Evolutionary conservation across 2,329 filamentous ascomycete genomes (phyloP).

Genomic region (Ceratocystis colombiana): DNA sequence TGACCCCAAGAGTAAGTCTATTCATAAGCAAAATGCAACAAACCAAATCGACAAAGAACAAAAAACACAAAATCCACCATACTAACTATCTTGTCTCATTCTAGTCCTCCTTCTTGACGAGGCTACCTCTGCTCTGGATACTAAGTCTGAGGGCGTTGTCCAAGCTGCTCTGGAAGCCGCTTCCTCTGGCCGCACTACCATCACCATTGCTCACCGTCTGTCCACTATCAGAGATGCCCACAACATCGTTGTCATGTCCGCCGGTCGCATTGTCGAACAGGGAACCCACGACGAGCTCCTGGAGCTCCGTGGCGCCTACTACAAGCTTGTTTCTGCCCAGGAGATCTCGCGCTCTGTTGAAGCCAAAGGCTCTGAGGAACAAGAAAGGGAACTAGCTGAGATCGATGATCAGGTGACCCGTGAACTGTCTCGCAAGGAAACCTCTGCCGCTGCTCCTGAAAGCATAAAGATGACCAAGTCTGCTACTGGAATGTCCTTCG

Average conservation of each 20-base stretch:
- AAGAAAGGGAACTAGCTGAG: constrained; percentile 36
- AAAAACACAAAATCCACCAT: no score
- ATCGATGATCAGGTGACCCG: constrained; percentile 35
- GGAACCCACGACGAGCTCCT: constrained; percentile 77
- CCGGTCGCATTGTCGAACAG: constrained; percentile 82
- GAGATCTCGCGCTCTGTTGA: constrained; percentile 49
- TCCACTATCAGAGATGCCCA: constrained; percentile 91
- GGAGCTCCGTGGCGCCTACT: constrained; percentile 61
- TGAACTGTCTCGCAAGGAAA: constrained; percentile 36
- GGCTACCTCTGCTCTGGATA: constrained; percentile 87
- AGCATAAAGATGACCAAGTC: constrained; percentile 55
- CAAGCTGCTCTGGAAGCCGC: constrained; percentile 86
- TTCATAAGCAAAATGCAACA: neutral
- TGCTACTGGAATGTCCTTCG: constrained; percentile 60
- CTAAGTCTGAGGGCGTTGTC: constrained; percentile 87
- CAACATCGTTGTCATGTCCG: constrained; percentile 88
- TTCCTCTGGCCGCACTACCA: constrained; percentile 78
- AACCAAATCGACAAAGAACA: neutral
- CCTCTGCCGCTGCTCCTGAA: constrained; percentile 46
- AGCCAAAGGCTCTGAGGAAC: constrained; percentile 43
- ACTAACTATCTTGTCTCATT: neutral
- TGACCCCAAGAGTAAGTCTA: constrained; percentile 60
- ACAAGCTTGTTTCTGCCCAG: constrained; percentile 77
- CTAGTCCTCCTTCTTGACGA: constrained; percentile 79
- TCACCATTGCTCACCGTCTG: constrained; percentile 88